Evolutionary conservation across 257 asterid species (phyloP).

Genomic region (Galeopsis tetrahit): DNA sequence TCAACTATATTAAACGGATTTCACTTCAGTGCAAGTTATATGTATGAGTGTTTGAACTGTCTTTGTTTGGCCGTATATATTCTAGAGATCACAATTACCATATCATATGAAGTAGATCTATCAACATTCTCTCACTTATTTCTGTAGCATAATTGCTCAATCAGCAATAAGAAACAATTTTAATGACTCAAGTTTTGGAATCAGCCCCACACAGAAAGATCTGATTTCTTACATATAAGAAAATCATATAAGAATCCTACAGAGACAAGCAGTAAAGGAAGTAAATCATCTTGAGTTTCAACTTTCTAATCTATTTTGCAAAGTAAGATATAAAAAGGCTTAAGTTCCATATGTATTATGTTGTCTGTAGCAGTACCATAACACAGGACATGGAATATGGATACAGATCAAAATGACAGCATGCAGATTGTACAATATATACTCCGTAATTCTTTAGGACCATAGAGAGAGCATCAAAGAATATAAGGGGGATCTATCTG

Average conservation of each 20-base stretch:
- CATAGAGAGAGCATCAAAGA: conserved; percentile 1
- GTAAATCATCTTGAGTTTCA: not conserved
- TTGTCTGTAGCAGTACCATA: not conserved
- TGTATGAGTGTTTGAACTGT: not conserved
- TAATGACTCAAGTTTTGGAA: not conserved
- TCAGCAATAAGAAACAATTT: not conserved
- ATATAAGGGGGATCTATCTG: not conserved
- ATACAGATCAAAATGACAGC: not conserved
- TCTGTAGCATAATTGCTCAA: not conserved
- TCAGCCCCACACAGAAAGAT: not conserved
- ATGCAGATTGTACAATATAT: not conserved
- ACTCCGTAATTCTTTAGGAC: conserved; percentile 10
- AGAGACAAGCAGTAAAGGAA: not conserved
- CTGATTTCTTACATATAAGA: not conserved
- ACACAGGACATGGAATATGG: not conserved
- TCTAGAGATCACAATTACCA: not conserved
- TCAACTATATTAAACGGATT: conserved; percentile 20
- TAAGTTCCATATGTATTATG: not conserved
- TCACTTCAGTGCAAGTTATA: conserved; percentile 7
- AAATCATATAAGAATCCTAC: conserved; percentile 1
- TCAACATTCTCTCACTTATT: not conserved
- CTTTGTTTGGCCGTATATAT: conserved; percentile 1
- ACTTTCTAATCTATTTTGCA: not conserved
- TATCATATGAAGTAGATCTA: not conserved
- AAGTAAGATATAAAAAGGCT: not conserved